These are phyloP conservation scores for Hypoxylon sp. DNA, from an alignment of 2,329 filamentous ascomycete genomes.

Conservation along the genomic window DNA sequence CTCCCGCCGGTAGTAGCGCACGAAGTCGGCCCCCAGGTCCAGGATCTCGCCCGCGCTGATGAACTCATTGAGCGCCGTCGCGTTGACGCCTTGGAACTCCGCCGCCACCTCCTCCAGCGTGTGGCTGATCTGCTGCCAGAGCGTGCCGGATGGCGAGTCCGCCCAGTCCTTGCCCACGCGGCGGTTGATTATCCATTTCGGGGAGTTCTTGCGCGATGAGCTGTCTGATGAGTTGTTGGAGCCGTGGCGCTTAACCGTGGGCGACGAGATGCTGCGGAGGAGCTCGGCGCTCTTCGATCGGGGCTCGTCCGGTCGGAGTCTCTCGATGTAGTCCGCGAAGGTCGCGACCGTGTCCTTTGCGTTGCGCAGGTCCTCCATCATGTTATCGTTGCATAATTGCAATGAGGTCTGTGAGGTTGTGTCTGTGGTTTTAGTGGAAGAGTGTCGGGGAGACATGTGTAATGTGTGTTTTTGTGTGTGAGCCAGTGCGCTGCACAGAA, in stretches of 20 bases:
- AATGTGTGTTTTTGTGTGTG: constrained; percentile 9
- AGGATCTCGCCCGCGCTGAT: constrained; percentile 48
- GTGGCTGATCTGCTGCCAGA: constrained; percentile 44
- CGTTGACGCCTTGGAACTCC: constrained; percentile 42
- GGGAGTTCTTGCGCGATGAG: constrained; percentile 29
- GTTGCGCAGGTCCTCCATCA: constrained; percentile 50
- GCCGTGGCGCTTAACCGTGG: constrained; percentile 36
- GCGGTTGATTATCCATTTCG: constrained; percentile 13
- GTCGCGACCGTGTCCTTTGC: constrained; percentile 46
- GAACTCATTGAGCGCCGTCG: constrained; percentile 50
- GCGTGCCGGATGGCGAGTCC: constrained; percentile 43
- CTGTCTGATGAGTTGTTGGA: constrained; percentile 39
- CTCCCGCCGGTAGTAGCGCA: constrained; percentile 37
- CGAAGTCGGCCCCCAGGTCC: constrained; percentile 49
- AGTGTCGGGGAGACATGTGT: constrained; percentile 30
- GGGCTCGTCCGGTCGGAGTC: constrained; percentile 39
- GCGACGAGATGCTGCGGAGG: constrained; percentile 7
- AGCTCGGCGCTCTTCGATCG: constrained; percentile 15
- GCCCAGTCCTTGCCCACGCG: constrained; percentile 46
- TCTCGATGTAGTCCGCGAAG: constrained; percentile 45
- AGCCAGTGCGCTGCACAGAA: constrained; percentile 11
- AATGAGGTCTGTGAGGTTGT: background rate
- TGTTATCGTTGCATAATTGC: constrained; percentile 21
- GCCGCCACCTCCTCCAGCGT: constrained; percentile 48
- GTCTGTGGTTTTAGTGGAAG: background rate